phyloP scores from a whole-genome alignment of 805 yeast genomes.

The Candida ficus region DNA sequence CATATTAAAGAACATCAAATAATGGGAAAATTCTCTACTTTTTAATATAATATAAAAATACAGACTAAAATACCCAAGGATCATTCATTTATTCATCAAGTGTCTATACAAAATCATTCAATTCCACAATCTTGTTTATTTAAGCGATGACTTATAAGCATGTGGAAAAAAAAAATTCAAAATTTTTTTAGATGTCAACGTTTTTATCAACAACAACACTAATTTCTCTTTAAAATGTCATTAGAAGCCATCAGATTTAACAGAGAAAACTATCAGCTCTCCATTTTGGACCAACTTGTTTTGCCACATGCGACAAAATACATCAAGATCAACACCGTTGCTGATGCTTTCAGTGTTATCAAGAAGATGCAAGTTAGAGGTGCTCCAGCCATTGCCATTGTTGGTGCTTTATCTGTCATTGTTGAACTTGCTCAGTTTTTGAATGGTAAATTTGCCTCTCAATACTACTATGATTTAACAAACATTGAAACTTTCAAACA shows the following conservation, averaged over 20 bases:
- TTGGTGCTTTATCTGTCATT: constrained; percentile 78
- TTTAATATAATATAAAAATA: too few species aligned
- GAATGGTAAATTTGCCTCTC: constrained; percentile 23
- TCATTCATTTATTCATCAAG: too few species aligned
- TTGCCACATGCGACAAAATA: constrained; percentile 79
- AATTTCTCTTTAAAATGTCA: constrained; percentile 31
- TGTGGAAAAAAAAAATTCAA: too few species aligned
- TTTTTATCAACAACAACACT: too few species aligned
- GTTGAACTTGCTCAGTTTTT: constrained; percentile 50
- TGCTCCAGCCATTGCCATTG: constrained; percentile 97
- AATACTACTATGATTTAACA: constrained; percentile 28
- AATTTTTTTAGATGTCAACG: too few species aligned
- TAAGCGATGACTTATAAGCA: too few species aligned
- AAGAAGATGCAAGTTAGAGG: constrained; percentile 93
- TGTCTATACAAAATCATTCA: too few species aligned
- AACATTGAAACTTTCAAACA: constrained; percentile 31
- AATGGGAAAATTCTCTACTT: too few species aligned
- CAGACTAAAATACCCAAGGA: too few species aligned
- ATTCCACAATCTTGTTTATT: too few species aligned
- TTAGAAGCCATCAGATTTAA: constrained; percentile 68
- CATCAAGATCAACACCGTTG: constrained; percentile 53
- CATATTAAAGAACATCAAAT: too few species aligned
- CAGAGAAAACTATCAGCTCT: constrained; percentile 38
- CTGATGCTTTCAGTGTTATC: constrained; percentile 80
- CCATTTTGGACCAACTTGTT: constrained; percentile 73